Percentiles rank a stretch among this genome's conserved stretches.
phyloP scores from a whole-genome alignment of 495 filamentous ascomycete species.

The Penicillium egyptiacum region DNA sequence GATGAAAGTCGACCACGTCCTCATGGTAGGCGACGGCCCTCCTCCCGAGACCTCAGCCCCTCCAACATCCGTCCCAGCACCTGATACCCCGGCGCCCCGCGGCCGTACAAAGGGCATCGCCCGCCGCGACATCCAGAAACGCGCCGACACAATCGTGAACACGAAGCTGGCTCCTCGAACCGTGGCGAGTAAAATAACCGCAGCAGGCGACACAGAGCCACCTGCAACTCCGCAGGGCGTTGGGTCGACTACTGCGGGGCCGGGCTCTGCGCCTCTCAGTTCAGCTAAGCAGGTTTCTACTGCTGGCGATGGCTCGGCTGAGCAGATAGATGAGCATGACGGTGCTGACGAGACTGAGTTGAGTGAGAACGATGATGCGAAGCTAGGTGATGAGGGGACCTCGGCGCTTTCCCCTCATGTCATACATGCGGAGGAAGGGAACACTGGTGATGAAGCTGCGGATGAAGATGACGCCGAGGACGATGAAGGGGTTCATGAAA shows the following conservation, averaged over 20 bases:
- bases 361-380: conserved; percentile 62
- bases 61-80: conserved; percentile 35
- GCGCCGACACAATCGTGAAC: conserved; percentile 58
- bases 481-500: conserved; percentile 34
- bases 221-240: conserved; percentile 13
- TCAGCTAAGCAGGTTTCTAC: conserved; percentile 6
- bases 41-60: conserved; percentile 40
- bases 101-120: conserved; percentile 60
- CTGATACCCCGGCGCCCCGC: conserved; percentile 46
- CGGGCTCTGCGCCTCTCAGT: conserved; percentile 20
- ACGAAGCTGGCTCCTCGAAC: conserved; percentile 41
- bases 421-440: conserved; percentile 32
- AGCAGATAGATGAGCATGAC: conserved; percentile 56
- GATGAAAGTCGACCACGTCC: conserved; percentile 60
- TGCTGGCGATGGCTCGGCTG: conserved; percentile 21
- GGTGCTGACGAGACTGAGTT: conserved; percentile 79
- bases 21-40: conserved; percentile 42
- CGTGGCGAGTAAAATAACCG: conserved; percentile 28
- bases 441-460: conserved; percentile 25
- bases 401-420: conserved; percentile 40
- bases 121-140: conserved; percentile 61
- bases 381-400: conserved; percentile 46
- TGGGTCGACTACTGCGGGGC: conserved; percentile 15
- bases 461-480: conserved; percentile 60
- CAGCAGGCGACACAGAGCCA: conserved; percentile 27